phyloP scores from a whole-genome alignment of 2,329 filamentous ascomycete species.

The Beauveria australis region DNA sequence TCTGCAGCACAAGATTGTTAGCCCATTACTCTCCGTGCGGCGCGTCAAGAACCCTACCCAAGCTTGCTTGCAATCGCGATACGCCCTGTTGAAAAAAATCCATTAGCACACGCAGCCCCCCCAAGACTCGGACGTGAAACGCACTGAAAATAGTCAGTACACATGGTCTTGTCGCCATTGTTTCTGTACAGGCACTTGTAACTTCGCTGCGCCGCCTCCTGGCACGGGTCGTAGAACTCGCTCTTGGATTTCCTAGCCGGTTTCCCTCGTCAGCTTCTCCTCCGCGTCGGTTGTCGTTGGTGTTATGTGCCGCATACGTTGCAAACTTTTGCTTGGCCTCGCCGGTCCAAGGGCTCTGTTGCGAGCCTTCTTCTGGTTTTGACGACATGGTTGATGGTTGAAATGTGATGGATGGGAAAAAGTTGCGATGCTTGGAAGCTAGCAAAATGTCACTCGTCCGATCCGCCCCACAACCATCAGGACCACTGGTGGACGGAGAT shows the following conservation, averaged over 20 bases:
- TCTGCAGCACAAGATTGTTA: conserved; percentile 17
- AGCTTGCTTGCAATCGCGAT: conserved; percentile 88
- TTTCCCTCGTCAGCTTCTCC: neutral
- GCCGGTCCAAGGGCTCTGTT: conserved; percentile 43
- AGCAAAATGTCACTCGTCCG: neutral
- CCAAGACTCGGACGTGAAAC: conserved; percentile 23
- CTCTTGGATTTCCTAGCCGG: conserved; percentile 68
- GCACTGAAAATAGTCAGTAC: conserved; percentile 90
- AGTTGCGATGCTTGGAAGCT: neutral
- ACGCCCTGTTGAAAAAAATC: conserved; percentile 55
- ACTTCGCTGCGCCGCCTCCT: conserved; percentile 79
- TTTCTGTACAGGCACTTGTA: conserved; percentile 86
- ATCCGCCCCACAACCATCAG: neutral
- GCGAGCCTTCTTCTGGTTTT: conserved; percentile 10
- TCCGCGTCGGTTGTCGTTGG: neutral
- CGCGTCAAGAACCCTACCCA: conserved; percentile 54
- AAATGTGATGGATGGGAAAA: neutral
- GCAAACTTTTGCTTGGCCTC: conserved; percentile 57
- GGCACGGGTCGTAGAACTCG: conserved; percentile 91
- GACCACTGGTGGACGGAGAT: too few species aligned
- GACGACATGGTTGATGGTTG: conserved; percentile 12
- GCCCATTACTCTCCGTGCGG: neutral
- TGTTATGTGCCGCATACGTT: conserved; percentile 35
- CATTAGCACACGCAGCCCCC: conserved; percentile 14
- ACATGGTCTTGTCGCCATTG: conserved; percentile 79